A percentile compares a stretch with the other conserved stretches of the same genome.
Conservation (phyloP, 352 stramenopile genomes). For the Globisporangium ultimum region DNA sequence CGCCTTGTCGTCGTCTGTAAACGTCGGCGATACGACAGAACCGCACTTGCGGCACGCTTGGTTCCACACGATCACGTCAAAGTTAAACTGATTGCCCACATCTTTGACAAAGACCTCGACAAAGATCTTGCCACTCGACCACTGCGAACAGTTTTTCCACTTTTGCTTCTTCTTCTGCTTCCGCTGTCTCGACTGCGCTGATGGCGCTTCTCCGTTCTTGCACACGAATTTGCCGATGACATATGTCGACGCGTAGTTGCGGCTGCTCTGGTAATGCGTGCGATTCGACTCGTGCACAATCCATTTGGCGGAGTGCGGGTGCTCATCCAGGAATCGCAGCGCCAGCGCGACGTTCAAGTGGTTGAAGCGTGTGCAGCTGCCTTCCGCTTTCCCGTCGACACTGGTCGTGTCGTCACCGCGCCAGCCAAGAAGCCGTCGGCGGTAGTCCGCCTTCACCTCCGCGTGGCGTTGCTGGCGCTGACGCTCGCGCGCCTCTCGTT, state of each 20-base stretch:
- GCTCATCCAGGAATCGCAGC: background rate
- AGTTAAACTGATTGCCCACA: conserved; percentile 5
- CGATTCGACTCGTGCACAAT: background rate
- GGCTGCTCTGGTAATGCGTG: no score
- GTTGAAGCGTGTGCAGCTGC: conserved; percentile 7
- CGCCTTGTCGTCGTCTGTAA: no score
- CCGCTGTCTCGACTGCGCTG: background rate
- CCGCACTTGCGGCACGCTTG: conserved; percentile 18
- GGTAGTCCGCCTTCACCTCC: background rate
- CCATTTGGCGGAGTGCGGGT: background rate
- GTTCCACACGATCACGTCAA: conserved; percentile 24
- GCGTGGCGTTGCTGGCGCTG: background rate
- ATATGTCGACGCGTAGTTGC: background rate
- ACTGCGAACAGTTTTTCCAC: background rate
- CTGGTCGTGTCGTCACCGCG: background rate
- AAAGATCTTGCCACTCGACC: conserved; percentile 21
- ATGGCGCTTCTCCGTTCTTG: background rate
- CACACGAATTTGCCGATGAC: conserved; percentile 4
- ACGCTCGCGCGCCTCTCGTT: no score
- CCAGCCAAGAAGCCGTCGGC: background rate
- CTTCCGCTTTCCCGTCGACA: background rate
- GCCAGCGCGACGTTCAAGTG: conserved; percentile 2
- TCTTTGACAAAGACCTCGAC: conserved; percentile 2
- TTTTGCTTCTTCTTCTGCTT: background rate
- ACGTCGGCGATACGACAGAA: no score